Evolutionary conservation across 176 grass and related monocot genomes (phyloP), one percentile per base, ranked within the genome.

Genomic region (Tillandsia fasciculata): DNA sequence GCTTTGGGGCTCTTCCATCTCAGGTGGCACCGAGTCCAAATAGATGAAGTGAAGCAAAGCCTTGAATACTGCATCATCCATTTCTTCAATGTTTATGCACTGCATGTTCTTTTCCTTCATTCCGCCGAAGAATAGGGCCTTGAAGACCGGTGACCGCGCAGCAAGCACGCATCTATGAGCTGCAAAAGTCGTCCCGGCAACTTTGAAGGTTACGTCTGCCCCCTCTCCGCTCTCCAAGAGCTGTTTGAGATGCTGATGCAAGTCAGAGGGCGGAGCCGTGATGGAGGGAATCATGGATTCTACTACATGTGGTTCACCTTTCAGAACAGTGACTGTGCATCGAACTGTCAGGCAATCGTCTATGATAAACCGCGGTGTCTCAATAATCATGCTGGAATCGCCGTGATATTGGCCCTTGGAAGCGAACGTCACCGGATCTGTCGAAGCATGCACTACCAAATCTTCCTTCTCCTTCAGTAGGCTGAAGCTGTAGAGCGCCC

Each of bases 21-120:
- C 49, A 2, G 78, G 83, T 49, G 78, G 83, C 54, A 85, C 42
- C 4, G 28, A n/a, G 15, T 81, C 83, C 0, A 67, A 76, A 64
- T 85, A 85, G 26, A 85, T 80, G 69, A 69, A 86, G 58, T 78
- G 71, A 24, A 86, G 84, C 0, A 86, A 75, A 13, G 66, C 66
- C 79, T 86, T 67, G 0, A 86, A 86, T 28, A 82, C 76, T 2
- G 26, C 6, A 3, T 74, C 79, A 48, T 86, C 79, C 74, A 82
- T 86, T 54, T 82, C 84, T 0, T 78, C 64, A 49, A 86, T 78
- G 59, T 48, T 24, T 58, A 86, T 86, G 17, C 18, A 49, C 2
- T 49, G 22, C 2, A 53, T 52, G 10, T 10, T 59, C 0, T 82
- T 67, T 9, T 86, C 84, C 12, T 66, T 86, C 14, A 82, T 52